phyloP scores from a whole-genome alignment of 2,329 filamentous ascomycete species.

The Cordyceps tenuipes region DNA sequence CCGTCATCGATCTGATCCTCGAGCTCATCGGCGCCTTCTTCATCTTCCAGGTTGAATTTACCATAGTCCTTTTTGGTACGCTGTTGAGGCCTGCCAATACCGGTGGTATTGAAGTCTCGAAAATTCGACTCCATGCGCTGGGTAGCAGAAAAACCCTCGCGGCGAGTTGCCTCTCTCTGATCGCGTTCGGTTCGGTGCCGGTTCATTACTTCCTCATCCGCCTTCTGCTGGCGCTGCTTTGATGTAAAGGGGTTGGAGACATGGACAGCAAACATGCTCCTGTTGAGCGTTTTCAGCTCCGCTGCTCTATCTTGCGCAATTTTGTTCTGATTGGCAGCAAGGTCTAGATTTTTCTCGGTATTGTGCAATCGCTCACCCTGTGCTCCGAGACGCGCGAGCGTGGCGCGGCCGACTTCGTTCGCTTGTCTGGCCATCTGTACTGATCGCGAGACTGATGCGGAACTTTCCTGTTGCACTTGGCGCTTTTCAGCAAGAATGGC shows the following conservation, averaged over 20 bases:
- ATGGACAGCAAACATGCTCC: constrained; percentile 84
- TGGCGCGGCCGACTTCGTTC: constrained; percentile 55
- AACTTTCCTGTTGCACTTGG: constrained; percentile 69
- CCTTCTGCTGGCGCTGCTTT: constrained; percentile 52
- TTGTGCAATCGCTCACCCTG: constrained; percentile 78
- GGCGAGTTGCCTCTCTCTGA: constrained; percentile 53
- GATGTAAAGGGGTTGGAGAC: constrained; percentile 72
- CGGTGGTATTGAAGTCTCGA: constrained; percentile 28
- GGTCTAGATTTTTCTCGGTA: constrained; percentile 74
- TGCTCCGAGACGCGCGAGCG: constrained; percentile 62
- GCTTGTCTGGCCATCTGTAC: constrained; percentile 36
- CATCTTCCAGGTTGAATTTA: constrained; percentile 73
- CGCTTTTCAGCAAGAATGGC: constrained; percentile 45
- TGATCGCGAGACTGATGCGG: constrained; percentile 30
- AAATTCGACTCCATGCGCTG: constrained; percentile 47
- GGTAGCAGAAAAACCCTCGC: constrained; percentile 40
- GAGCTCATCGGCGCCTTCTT: constrained; percentile 42
- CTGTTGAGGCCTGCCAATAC: constrained; percentile 20
- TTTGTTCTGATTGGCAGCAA: constrained; percentile 67
- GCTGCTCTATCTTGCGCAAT: constrained; percentile 71
- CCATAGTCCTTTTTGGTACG: constrained; percentile 33
- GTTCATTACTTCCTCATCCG: constrained; percentile 61
- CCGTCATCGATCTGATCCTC: constrained; percentile 49
- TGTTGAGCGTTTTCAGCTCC: constrained; percentile 77
- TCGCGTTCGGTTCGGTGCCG: constrained; percentile 59